phyloP scores from a whole-genome alignment of 768 basidiomycete genomes.

The Pisolithus microcarpus region DNA sequence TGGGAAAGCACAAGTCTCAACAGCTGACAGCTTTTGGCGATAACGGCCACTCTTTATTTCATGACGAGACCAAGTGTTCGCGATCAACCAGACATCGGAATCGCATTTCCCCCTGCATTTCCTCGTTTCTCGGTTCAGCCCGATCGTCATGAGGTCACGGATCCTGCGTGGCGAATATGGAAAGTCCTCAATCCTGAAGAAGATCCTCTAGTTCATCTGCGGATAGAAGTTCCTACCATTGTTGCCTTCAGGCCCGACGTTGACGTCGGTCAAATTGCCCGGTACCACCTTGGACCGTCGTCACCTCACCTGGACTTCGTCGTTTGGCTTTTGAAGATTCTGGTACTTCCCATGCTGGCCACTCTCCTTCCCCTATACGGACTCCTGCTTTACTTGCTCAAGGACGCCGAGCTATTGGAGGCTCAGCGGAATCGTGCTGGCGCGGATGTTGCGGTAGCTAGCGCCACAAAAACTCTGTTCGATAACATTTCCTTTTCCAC shows the following conservation, averaged over 20 bases:
- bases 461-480: conserved; percentile 27
- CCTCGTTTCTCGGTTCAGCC: conserved; percentile 29
- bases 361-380: conserved; percentile 72
- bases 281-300: conserved; percentile 36
- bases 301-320: conserved; percentile 48
- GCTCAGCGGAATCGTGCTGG: conserved; percentile 65
- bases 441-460: conserved; percentile 28
- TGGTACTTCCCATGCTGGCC: conserved; percentile 74
- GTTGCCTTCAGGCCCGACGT: conserved; percentile 53
- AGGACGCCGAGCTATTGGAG: conserved; percentile 86
- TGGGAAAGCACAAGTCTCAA: conserved; percentile 1
- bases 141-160: conserved; percentile 26
- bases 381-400: conserved; percentile 78
- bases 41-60: conserved; percentile 68
- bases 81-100: conserved; percentile 17
- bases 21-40: conserved; percentile 57
- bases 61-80: conserved; percentile 50
- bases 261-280: conserved; percentile 17
- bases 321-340: conserved; percentile 74
- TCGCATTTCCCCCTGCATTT: conserved; percentile 18
- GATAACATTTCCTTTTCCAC: conserved; percentile 52
- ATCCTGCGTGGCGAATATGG: conserved; percentile 69
- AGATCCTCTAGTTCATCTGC: conserved; percentile 62
- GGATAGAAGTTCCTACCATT: conserved; percentile 73
- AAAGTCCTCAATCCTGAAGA: conserved; percentile 64